phyloP scores from a whole-genome alignment of 805 yeast genomes.

The Candida morakotiae region DNA sequence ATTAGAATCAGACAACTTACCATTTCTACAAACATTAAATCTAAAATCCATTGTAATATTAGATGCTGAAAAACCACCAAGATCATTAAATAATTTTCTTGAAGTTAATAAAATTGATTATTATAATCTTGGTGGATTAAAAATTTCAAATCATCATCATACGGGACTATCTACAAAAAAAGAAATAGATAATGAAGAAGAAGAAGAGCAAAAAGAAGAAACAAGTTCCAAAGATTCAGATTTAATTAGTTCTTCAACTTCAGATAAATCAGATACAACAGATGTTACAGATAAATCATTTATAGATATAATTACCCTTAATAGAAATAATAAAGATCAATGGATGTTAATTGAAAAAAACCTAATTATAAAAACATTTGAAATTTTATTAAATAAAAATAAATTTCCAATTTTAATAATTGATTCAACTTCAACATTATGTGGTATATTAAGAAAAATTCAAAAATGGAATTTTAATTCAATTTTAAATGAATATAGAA shows the following conservation, averaged over 20 bases:
- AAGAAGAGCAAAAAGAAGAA: constrained; percentile 3
- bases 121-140: constrained; percentile 41
- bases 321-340: constrained; percentile 41
- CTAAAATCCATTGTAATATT: constrained; percentile 67
- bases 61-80: constrained; percentile 83
- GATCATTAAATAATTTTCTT: constrained; percentile 63
- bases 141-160: constrained; percentile 34
- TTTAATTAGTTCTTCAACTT: no score
- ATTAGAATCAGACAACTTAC: constrained; percentile 69
- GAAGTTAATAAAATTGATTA: constrained; percentile 52
- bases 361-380: constrained; percentile 62
- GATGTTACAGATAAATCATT: background rate
- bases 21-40: constrained; percentile 71
- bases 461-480: constrained; percentile 89
- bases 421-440: constrained; percentile 74
- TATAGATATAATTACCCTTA: constrained; percentile 22
- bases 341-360: constrained; percentile 76
- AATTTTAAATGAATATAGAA: constrained; percentile 78
- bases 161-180: constrained; percentile 26
- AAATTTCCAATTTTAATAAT: constrained; percentile 70
- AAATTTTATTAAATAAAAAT: constrained; percentile 55
- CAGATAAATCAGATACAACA: background rate
- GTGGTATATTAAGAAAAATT: constrained; percentile 76
- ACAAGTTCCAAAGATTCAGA: no score
- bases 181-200: constrained; percentile 17